These are phyloP conservation scores for Aspergillus costaricaensis DNA, from an alignment of 2,329 filamentous ascomycete species.

Conservation along the genomic window DNA sequence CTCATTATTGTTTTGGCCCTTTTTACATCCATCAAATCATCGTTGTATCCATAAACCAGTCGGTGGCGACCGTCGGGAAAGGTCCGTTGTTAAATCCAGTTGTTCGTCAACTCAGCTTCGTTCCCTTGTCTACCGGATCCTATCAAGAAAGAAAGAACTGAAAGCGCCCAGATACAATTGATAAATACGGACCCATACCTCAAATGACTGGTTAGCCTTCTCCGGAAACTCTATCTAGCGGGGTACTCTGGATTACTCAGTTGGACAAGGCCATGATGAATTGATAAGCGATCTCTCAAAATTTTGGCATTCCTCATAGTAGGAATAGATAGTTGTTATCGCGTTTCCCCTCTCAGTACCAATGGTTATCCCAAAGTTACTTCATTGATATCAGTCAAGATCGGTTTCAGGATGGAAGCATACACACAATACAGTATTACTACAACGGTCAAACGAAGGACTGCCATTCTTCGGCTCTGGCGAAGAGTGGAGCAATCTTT, in stretches of 20 bases:
- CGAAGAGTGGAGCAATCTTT: conserved; percentile 13
- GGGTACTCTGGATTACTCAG: conserved; percentile 7
- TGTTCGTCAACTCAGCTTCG: conserved; percentile 11
- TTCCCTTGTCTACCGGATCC: conserved; percentile 16
- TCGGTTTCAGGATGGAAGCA: conserved; percentile 16
- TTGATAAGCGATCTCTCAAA: neutral
- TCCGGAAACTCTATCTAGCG: conserved; percentile 13
- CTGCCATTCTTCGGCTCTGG: conserved; percentile 21
- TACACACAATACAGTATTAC: conserved; percentile 3
- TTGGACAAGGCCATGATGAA: neutral
- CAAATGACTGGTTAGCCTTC: conserved; percentile 10
- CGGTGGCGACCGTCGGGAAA: conserved; percentile 14
- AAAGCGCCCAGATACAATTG: neutral
- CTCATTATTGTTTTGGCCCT: neutral
- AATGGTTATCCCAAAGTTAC: conserved; percentile 5
- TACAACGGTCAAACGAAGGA: conserved; percentile 10
- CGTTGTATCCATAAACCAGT: neutral
- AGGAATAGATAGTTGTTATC: neutral
- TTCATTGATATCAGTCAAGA: conserved; percentile 5
- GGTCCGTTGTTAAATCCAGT: conserved; percentile 10
- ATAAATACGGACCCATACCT: conserved; percentile 5
- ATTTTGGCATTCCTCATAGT: neutral
- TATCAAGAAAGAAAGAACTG: conserved; percentile 13
- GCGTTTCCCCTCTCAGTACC: neutral
- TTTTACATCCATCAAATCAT: conserved; percentile 3